Evolutionary conservation across 192 early-diverging fungal genomes (phyloP).

Genomic region (Powellomyces hirtus): DNA sequence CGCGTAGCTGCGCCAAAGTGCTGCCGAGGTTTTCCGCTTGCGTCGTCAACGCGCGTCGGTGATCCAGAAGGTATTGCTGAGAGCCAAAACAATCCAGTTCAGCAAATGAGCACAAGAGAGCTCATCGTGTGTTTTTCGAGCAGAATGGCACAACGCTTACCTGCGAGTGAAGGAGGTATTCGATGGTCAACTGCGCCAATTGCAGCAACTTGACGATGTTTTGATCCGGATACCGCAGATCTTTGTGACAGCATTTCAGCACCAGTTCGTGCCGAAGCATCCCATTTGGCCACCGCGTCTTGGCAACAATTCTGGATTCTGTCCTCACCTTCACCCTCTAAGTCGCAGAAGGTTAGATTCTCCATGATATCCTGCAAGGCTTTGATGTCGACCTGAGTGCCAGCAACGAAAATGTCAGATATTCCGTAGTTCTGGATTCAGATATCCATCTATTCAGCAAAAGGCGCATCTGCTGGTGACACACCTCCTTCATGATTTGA

Average conservation of each 20-base stretch:
- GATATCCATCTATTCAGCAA: no score
- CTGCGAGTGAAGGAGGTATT: conserved; percentile 56
- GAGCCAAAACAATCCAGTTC: neutral
- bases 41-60: conserved; percentile 6
- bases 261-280: no score
- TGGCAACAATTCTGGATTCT: no score
- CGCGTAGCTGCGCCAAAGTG: conserved; percentile 11
- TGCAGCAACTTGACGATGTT: conserved; percentile 58
- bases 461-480: no score
- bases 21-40: conserved; percentile 21
- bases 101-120: neutral
- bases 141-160: conserved; percentile 5
- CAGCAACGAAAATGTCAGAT: no score
- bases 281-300: no score
- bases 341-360: conserved; percentile 51
- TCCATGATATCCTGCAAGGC: conserved; percentile 54
- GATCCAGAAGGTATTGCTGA: conserved; percentile 24
- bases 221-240: conserved; percentile 40
- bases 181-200: conserved; percentile 55
- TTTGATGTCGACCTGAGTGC: conserved; percentile 41
- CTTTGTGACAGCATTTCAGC: no score
- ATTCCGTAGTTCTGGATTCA: no score
- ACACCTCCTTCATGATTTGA: conserved; percentile 44
- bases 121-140: neutral
- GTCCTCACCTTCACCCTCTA: conserved; percentile 49